Conservation (phyloP, 345 rosid genomes). For the Raphanus sativus region DNA sequence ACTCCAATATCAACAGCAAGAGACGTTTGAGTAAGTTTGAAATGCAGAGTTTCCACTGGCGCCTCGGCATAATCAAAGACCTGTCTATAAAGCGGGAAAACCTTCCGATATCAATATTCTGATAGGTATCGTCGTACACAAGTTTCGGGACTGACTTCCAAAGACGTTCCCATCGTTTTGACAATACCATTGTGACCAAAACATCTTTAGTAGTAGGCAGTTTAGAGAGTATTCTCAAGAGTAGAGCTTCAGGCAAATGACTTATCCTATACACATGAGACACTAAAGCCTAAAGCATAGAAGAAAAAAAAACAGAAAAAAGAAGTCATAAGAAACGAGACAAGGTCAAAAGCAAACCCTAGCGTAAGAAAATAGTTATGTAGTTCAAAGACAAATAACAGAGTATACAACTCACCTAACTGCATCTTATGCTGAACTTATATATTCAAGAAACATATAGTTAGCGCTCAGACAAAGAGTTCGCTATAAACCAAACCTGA, state of each 20-base stretch:
- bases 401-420: background rate
- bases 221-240: slow-evolving; percentile 2
- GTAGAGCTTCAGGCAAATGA: background rate
- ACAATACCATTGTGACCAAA: slow-evolving; percentile 18
- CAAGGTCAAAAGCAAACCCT: too few relatives aligned
- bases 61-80: slow-evolving; percentile 12
- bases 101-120: background rate
- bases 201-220: slow-evolving; percentile 3
- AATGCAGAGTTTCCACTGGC: background rate
- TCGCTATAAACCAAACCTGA: background rate
- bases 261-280: background rate
- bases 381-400: too few relatives aligned
- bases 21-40: background rate
- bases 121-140: background rate
- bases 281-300: background rate
- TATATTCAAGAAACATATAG: background rate
- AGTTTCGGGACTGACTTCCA: slow-evolving; percentile 13
- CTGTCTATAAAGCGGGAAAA: slow-evolving; percentile 8
- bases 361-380: too few relatives aligned
- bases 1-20: background rate
- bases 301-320: too few relatives aligned
- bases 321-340: too few relatives aligned
- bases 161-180: background rate
- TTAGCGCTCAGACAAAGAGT: background rate
- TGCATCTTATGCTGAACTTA: background rate